Base-by-base conservation (phyloP, 805 yeast species). In the Suhomyces tanzawaensis region DNA sequence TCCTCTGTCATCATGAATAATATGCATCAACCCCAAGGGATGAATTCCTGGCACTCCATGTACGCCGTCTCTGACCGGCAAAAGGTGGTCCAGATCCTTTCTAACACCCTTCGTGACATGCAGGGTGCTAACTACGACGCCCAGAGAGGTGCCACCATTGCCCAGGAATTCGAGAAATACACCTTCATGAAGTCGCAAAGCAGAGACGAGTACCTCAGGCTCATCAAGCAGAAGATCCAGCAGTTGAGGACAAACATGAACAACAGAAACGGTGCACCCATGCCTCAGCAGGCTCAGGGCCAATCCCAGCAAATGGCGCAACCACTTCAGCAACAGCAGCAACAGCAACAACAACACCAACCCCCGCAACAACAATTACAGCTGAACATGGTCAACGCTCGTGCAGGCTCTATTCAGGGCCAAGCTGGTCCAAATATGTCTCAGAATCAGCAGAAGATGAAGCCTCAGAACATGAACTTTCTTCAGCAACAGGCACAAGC, bases 91-190 rank as follows among this genome's bases (percentile, higher is more conserved):
- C 68, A 62, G 40, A 55, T 67, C 24, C 55, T 69, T 14, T 51
- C 65, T 31, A 55, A 55, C 28, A 58, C 71, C 3, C 54, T 69
- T 34, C 59, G 60, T 42, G 72, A 66, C 17, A 56, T 68, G 36
- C 71, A 59, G 42, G 57, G 48, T 19, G 43, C 57, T 26, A 56
- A 48, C 38, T 64, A 54, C 38, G 65, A 64, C 40, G 58, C 59
- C 15, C 63, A 59, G 33, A 61, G 62, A 36, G 71, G 69, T 14
- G 54, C 59, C 13, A 45, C 53, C 22, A 58, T 79, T 48, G 88
- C 89, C 3, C 82, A 79, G 49, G 86, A 82, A 51, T 82, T 81
- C 48, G 93, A 84, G 54, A 76, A 79, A 41, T 77, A 71, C 48
- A 75, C 87, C 17, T 83, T 72, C 54, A 69, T 72, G 39, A 78